phyloP scores from a whole-genome alignment of 2,329 filamentous ascomycete species.

The Zarea fungicola region DNA sequence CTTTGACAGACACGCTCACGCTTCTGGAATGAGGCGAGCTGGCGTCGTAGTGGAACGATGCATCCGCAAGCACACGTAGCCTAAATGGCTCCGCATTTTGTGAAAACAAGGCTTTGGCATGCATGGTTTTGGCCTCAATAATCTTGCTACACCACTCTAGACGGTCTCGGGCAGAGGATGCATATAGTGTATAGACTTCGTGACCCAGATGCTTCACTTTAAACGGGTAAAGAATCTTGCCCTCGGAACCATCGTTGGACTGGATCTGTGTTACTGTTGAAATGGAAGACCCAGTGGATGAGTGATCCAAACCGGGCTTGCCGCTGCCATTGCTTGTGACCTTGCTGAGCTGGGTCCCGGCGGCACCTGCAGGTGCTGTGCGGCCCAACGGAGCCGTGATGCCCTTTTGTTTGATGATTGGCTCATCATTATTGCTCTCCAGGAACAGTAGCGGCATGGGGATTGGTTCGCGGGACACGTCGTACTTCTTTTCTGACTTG shows the following conservation, averaged over 20 bases:
- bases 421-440: constrained; percentile 87
- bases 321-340: constrained; percentile 45
- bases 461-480: constrained; percentile 91
- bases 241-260: constrained; percentile 62
- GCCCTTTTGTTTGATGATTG: constrained; percentile 77
- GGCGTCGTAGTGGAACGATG: constrained; percentile 77
- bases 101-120: constrained; percentile 79
- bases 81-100: constrained; percentile 97
- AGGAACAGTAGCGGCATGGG: constrained; percentile 93
- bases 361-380: constrained; percentile 56
- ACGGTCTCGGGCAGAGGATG: constrained; percentile 66
- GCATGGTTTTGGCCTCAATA: constrained; percentile 87
- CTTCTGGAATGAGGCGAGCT: constrained; percentile 54
- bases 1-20: constrained; percentile 69
- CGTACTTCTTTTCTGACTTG: constrained; percentile 75
- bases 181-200: constrained; percentile 87
- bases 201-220: constrained; percentile 92
- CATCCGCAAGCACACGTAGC: constrained; percentile 84
- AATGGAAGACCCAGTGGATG: constrained; percentile 61
- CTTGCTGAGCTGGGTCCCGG: constrained; percentile 54
- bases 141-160: constrained; percentile 92
- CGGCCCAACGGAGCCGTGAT: constrained; percentile 58
- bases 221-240: constrained; percentile 89
- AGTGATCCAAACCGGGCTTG: constrained; percentile 60
- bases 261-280: constrained; percentile 33